Conservation (phyloP, 768 basidiomycete genomes). For the Boletus bicolor region DNA sequence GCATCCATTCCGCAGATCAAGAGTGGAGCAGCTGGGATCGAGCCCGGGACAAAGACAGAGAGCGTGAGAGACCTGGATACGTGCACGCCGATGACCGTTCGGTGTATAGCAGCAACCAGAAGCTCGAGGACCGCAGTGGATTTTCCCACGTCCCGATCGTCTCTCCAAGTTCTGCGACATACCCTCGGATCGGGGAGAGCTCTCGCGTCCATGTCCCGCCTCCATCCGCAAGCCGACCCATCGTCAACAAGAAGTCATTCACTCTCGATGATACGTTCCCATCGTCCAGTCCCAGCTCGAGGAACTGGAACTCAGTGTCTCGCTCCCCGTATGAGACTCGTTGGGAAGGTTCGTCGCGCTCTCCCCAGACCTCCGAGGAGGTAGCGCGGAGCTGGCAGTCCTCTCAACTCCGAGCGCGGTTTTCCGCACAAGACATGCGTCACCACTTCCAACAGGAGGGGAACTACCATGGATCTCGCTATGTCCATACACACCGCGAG, state of each 20-base stretch:
- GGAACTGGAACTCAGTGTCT: slow-evolving; percentile 17
- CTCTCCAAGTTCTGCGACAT: slow-evolving; percentile 17
- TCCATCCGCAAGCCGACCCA: slow-evolving; percentile 32
- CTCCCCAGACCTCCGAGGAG: slow-evolving; percentile 31
- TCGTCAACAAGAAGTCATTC: slow-evolving; percentile 28
- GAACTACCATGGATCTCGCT: slow-evolving; percentile 9
- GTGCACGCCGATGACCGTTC: slow-evolving; percentile 25
- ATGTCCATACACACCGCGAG: slow-evolving; percentile 29
- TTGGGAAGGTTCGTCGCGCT: slow-evolving; percentile 28
- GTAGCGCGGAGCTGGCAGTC: slow-evolving; percentile 31
- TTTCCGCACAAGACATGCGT: slow-evolving; percentile 33
- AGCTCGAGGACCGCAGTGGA: slow-evolving; percentile 18
- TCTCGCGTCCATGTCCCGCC: slow-evolving; percentile 21
- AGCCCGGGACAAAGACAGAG: slow-evolving; percentile 23
- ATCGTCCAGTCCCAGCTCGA: slow-evolving; percentile 19
- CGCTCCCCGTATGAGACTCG: slow-evolving; percentile 30
- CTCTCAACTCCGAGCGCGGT: slow-evolving; percentile 23
- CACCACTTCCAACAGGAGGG: slow-evolving; percentile 23
- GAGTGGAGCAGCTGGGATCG: slow-evolving; percentile 28
- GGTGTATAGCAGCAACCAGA: slow-evolving; percentile 9
- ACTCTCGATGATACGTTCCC: slow-evolving; percentile 25
- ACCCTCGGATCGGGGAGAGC: slow-evolving; percentile 10
- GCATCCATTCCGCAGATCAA: slow-evolving; percentile 27
- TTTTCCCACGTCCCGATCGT: slow-evolving; percentile 5
- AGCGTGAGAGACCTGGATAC: slow-evolving; percentile 19